Percentiles rank a stretch among this genome's conserved stretches.
These are phyloP conservation scores for Cyberlindnera galapagoensis DNA, from an alignment of 805 yeast genomes.

Conservation along the genomic window DNA sequence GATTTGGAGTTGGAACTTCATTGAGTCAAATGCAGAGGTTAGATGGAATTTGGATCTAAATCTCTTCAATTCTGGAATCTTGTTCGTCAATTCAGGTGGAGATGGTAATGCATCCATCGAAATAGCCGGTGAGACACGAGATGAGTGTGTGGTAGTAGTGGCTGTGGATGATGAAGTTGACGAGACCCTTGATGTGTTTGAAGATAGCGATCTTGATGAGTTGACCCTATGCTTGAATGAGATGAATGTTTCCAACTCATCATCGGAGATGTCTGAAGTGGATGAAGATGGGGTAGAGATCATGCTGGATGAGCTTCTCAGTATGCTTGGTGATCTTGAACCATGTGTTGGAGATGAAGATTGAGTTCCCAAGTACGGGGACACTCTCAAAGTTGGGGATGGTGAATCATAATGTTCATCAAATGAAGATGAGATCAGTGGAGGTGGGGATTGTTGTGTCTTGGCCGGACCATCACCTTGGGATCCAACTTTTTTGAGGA, in stretches of 20 bases:
- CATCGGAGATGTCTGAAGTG: constrained; percentile 20
- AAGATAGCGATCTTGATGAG: background rate
- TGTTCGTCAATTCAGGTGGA: constrained; percentile 40
- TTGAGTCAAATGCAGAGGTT: constrained; percentile 34
- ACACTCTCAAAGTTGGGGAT: background rate
- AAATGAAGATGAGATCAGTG: constrained; percentile 5
- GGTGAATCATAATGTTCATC: constrained; percentile 5
- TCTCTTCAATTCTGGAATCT: constrained; percentile 39
- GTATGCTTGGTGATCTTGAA: constrained; percentile 9
- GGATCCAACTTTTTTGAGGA: constrained; percentile 16
- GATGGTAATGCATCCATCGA: constrained; percentile 24
- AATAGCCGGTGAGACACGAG: constrained; percentile 3
- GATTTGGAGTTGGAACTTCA: constrained; percentile 23
- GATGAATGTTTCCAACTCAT: constrained; percentile 9
- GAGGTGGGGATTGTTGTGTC: constrained; percentile 4
- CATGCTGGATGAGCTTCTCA: constrained; percentile 8
- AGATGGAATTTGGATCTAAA: constrained; percentile 44
- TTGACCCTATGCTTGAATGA: background rate
- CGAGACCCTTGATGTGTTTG: background rate
- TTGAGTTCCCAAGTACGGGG: constrained; percentile 8
- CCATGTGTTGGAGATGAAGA: constrained; percentile 7
- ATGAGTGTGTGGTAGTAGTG: constrained; percentile 5
- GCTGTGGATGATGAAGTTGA: constrained; percentile 13
- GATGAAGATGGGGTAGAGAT: constrained; percentile 16
- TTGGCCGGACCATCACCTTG: background rate